Base-by-base conservation (phyloP, 2,329 filamentous ascomycete species). In the Alternaria gaisen region DNA sequence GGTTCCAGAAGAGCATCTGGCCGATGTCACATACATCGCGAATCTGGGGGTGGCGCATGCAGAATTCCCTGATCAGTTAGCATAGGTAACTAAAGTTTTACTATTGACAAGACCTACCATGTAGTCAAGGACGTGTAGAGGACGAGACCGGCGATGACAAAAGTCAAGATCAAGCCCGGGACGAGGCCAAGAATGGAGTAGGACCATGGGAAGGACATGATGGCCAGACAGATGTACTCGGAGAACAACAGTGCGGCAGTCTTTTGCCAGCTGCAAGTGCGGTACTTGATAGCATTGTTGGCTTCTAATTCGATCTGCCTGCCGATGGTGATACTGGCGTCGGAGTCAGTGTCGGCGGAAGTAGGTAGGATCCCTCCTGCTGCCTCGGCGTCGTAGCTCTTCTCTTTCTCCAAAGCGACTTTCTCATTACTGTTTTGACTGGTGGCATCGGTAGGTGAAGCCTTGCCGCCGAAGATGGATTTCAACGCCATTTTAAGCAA, bases 201-300 rank as follows among this genome's bases (percentile, higher is more conserved):
- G 0, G 93, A 97, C 86, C 91, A 97, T 0, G 94, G 94, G 70
- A 97, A 97, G 52, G 92, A 96, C 93, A 97, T 97, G 75, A 97
- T 97, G 22, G 87, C 87, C 80, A 97, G 82, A 77, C 93, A 97
- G 61, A 97, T 97, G 78, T 97, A 97, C 83, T 97, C 94, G 52
- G 92, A 95, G 80, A 97, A 97, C 53, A 97, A 87, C 69, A 97
- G 79, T 1, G 90, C 93, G 0, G 94, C 93, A 54, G 94, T 97
- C 90, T 97, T 97, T 74, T 92, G 90, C 94, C 94, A 97, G 68
- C 90, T 94, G 81, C 94, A 97, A 40, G 93, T 97, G 62, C 94
- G 86, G 77, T 97, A 97, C 81, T 97, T 90, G 79, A 97, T 97
- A 11, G 89, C 88, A 78, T 91, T 89, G 53, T 88, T 89, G 28